phyloP scores from a whole-genome alignment of 306 rosid genomes.

The Luffa aegyptiaca region DNA sequence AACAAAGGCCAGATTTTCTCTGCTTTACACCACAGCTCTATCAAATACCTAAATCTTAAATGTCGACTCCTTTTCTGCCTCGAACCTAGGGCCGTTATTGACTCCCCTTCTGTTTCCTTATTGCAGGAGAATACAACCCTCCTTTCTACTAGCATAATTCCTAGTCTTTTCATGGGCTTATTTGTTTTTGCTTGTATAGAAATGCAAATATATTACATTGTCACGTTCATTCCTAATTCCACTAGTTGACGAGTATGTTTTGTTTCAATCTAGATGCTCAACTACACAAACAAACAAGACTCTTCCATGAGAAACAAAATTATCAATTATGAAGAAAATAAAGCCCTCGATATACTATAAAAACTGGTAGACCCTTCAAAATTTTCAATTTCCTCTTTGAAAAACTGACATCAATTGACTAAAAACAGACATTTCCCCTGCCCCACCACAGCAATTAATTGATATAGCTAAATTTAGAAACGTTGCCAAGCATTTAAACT shows the following conservation, averaged over 20 bases:
- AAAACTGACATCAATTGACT: background rate
- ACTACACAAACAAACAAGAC: background rate
- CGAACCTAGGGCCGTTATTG: background rate
- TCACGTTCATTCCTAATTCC: background rate
- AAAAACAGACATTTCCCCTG: background rate
- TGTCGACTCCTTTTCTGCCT: background rate
- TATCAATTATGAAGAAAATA: background rate
- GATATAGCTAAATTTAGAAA: background rate
- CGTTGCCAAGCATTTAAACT: background rate
- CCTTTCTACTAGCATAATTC: background rate
- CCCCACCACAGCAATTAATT: background rate
- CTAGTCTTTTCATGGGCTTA: background rate
- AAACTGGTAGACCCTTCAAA: background rate
- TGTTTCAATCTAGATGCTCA: background rate
- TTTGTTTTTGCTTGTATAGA: background rate
- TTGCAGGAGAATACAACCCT: background rate
- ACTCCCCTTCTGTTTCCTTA: background rate
- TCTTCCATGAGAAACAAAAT: background rate
- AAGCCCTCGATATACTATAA: background rate
- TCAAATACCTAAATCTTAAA: background rate
- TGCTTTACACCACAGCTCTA: background rate
- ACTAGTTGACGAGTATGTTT: background rate
- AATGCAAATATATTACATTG: background rate
- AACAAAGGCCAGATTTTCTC: background rate
- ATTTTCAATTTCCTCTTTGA: background rate